Conservation (phyloP, 805 yeast species). For the Kurtzmaniella fragi region DNA sequence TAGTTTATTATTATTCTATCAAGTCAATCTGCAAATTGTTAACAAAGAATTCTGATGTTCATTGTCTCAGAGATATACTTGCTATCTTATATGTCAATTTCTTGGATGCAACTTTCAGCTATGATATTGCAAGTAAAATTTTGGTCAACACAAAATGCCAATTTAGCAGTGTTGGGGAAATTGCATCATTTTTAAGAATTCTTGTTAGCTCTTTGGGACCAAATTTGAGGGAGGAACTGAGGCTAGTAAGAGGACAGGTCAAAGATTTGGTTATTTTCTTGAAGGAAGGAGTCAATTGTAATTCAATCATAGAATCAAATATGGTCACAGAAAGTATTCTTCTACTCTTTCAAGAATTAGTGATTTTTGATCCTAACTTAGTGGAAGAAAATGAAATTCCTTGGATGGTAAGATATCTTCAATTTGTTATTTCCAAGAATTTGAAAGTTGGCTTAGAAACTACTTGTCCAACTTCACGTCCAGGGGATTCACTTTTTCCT, state of each 20-base stretch:
- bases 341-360: conserved; percentile 28
- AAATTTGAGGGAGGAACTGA: conserved; percentile 19
- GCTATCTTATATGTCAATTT: conserved; percentile 20
- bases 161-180: conserved; percentile 20
- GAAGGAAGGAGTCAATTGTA: conserved; percentile 28
- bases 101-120: conserved; percentile 33
- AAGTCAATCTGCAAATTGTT: conserved; percentile 53
- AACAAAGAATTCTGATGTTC: conserved; percentile 45
- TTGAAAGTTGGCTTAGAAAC: conserved; percentile 30
- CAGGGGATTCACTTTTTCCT: conserved; percentile 39
- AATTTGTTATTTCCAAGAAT: conserved; percentile 27
- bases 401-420: conserved; percentile 23
- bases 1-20: conserved; percentile 71
- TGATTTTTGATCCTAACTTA: conserved; percentile 33
- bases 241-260: conserved; percentile 14
- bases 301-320: conserved; percentile 20
- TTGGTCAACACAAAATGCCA: conserved; percentile 33
- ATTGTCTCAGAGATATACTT: conserved; percentile 38
- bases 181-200: conserved; percentile 22
- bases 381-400: conserved; percentile 23
- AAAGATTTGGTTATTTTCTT: conserved; percentile 23
- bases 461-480: conserved; percentile 33
- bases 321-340: conserved; percentile 20
- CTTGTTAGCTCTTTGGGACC: conserved; percentile 37
- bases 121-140: conserved; percentile 28